phyloP scores from a whole-genome alignment of 441 rosid genomes.

The Bocquillonia castaneifolia region DNA sequence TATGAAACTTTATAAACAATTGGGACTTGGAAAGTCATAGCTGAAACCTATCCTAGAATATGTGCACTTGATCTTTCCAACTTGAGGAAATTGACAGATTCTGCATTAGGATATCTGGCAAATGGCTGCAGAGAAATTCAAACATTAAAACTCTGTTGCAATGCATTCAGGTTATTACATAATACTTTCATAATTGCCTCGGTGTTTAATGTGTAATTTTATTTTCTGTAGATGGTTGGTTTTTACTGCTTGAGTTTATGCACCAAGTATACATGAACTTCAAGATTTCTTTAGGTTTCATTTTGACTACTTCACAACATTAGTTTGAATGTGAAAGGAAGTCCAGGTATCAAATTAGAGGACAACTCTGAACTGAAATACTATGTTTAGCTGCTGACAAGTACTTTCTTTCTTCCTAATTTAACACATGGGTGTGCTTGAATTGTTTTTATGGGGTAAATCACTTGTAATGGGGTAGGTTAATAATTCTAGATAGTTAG shows the following conservation, averaged over 20 bases:
- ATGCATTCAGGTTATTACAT: constrained; percentile 52
- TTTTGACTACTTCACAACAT: background rate
- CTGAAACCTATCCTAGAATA: constrained; percentile 59
- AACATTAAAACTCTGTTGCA: constrained; percentile 56
- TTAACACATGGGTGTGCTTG: background rate
- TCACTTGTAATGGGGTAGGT: background rate
- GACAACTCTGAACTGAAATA: background rate
- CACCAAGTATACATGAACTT: background rate
- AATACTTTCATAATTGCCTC: background rate
- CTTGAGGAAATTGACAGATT: constrained; percentile 71
- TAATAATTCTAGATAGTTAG: background rate
- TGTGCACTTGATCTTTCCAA: constrained; percentile 58
- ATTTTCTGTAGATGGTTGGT: background rate
- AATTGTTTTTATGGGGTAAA: background rate
- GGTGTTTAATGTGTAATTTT: background rate
- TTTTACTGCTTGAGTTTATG: constrained; percentile 1
- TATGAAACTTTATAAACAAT: too few species aligned
- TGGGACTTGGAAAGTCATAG: constrained; percentile 63
- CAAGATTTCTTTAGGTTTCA: background rate
- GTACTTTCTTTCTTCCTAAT: background rate
- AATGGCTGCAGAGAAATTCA: constrained; percentile 64
- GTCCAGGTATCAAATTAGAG: background rate
- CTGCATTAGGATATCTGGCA: constrained; percentile 70
- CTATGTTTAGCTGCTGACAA: background rate
- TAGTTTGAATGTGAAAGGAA: background rate